A percentile compares a stretch with the other conserved stretches of the same genome.
phyloP scores from a whole-genome alignment of 2,329 filamentous ascomycete species.

The Calonectria naviculata region DNA sequence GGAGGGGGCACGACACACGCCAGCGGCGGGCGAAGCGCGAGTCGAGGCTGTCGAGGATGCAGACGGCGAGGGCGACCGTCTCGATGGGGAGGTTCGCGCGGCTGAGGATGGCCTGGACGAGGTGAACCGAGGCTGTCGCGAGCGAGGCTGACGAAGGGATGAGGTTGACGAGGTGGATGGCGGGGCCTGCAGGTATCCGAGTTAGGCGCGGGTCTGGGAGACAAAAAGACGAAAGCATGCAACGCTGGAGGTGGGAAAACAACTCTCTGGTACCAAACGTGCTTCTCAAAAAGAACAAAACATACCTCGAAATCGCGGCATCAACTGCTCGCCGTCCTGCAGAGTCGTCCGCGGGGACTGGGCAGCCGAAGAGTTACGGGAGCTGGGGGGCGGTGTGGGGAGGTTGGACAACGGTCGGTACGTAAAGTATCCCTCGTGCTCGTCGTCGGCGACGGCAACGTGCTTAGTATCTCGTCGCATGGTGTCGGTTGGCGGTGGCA shows the following conservation, averaged over 20 bases:
- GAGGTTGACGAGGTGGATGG: conserved; percentile 74
- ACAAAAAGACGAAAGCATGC: neutral
- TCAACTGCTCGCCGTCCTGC: conserved; percentile 58
- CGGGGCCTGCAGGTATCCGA: conserved; percentile 61
- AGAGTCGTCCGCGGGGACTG: conserved; percentile 56
- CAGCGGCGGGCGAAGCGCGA: conserved; percentile 71
- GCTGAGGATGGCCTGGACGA: conserved; percentile 70
- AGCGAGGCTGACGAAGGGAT: conserved; percentile 73
- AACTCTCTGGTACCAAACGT: neutral
- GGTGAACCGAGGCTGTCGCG: conserved; percentile 65
- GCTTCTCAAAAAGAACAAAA: conserved; percentile 5
- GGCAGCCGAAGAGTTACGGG: conserved; percentile 53
- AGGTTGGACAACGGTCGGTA: conserved; percentile 76
- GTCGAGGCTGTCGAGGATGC: conserved; percentile 74
- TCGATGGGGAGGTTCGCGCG: conserved; percentile 69
- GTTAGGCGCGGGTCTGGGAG: conserved; percentile 22
- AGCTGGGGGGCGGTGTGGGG: conserved; percentile 73
- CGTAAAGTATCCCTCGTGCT: conserved; percentile 65
- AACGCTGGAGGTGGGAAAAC: neutral
- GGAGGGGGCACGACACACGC: conserved; percentile 68
- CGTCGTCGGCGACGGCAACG: conserved; percentile 25
- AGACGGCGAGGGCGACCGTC: conserved; percentile 72
- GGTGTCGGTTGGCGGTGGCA: conserved; percentile 20
- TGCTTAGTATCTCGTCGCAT: conserved; percentile 39
- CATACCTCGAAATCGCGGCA: conserved; percentile 52